Conservation (phyloP, 345 rosid genomes). For the Bruguiera gymnorhiza region DNA sequence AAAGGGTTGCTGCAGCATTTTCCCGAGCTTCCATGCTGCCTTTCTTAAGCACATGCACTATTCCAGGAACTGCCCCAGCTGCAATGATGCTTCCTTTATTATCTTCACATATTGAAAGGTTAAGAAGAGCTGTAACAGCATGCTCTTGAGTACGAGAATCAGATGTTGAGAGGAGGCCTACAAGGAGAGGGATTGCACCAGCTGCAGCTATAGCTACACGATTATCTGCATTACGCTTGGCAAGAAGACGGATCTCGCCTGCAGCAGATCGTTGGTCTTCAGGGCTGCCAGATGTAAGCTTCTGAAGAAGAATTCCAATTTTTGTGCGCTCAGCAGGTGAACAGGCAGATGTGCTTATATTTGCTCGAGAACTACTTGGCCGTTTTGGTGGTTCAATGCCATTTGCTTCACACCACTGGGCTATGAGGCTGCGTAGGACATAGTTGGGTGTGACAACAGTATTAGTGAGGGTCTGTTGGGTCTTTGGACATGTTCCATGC, state of each 20-base stretch:
- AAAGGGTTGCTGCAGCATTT: constrained; percentile 12
- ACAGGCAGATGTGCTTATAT: constrained; percentile 35
- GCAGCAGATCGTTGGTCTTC: neutral
- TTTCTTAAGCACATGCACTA: constrained; percentile 6
- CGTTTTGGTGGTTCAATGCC: constrained; percentile 88
- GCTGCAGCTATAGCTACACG: constrained; percentile 1
- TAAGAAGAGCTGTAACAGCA: constrained; percentile 14
- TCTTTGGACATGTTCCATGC: constrained; percentile 87
- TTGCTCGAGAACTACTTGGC: constrained; percentile 63
- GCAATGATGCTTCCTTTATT: constrained; percentile 4
- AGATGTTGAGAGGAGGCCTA: neutral
- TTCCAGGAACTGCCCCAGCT: constrained; percentile 3
- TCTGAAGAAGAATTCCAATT: neutral
- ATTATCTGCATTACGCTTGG: constrained; percentile 4
- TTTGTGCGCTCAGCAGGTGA: neutral
- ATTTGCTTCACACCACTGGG: constrained; percentile 95
- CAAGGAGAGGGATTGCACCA: constrained; percentile 5
- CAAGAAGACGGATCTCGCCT: constrained; percentile 4
- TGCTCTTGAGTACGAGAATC: constrained; percentile 1
- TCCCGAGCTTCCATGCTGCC: constrained; percentile 12
- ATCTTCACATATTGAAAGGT: constrained; percentile 3
- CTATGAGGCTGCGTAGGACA: constrained; percentile 93
- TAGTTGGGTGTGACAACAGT: constrained; percentile 76
- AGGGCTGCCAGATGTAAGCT: neutral
- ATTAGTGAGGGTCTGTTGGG: constrained; percentile 68